Evolutionary conservation across 371 early-diverging fungal species (phyloP), one percentile per base, ranked within the genome.

Genomic region (Rhizopus microsporus): DNA sequence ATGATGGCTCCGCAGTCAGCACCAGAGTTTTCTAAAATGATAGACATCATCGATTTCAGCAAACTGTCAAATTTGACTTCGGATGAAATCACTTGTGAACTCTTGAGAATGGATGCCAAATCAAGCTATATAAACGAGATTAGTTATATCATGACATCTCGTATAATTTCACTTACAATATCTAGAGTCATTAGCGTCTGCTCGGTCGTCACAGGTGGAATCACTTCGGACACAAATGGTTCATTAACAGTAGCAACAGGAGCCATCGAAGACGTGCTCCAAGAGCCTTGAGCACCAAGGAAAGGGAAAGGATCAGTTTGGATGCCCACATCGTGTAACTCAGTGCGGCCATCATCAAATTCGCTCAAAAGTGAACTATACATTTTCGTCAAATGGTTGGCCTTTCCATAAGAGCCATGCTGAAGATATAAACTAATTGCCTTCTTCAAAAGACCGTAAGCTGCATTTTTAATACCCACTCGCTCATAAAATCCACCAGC

Each of bases 1-100:
- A 74, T 68, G 48, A 77, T 74, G 0, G 78, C 78, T 17, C 73
- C 78, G 40, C 71, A 72, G 17, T 78, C 75, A 3, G 78, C 78
- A 16, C 75, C 75, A 12, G 72, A 74, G 29, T 77, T 77, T 37
- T 77, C 78, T 38, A 76, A 45, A n/a, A 74, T 77, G 9, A 77
- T 77, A 10, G 55, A 57, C 67, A 77, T 72, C 75, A 77, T 72
- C 0, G 75, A 69, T 38, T 68, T 67, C 40, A 77, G 35, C 1
- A 77, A 40, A 33, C 63, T 59, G 33, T 77, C 71, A 56, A 77
- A 77, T 37, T 69, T 70, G 40, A 77, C 78, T 61, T 74, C 78
- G 8, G 72, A 72, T 7, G 75, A 74, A 54, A 77, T 77, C 13
- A 77, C 78, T 60, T 77, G 78, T 1, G 75, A 72, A 29, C 78